Percentiles rank a stretch among this genome's conserved stretches.
These are phyloP conservation scores for Ochromonas danica DNA, from an alignment of 108 stramenopile genomes.

Conservation along the genomic window DNA sequence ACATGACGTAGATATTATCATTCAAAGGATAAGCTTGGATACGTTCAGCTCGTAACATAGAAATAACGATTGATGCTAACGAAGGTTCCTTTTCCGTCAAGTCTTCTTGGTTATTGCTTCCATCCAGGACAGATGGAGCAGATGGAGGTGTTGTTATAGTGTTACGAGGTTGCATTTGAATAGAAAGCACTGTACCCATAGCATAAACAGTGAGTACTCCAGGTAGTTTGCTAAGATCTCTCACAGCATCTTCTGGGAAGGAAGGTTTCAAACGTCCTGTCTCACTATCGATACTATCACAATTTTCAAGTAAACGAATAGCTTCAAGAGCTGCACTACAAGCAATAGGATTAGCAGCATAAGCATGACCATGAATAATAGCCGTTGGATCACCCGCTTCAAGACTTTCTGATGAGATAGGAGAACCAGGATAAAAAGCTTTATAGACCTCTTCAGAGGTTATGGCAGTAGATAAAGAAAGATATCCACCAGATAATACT, in stretches of 20 bases:
- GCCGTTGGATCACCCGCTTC: conserved; percentile 35
- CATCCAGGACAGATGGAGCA: background rate
- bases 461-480: conserved; percentile 42
- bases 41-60: background rate
- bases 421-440: conserved; percentile 39
- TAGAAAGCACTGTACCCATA: background rate
- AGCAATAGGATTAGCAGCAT: conserved; percentile 50
- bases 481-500: conserved; percentile 49
- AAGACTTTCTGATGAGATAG: too few species aligned
- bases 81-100: too few species aligned
- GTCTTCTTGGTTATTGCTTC: background rate
- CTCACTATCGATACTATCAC: background rate
- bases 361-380: conserved; percentile 52
- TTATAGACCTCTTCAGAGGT: conserved; percentile 46
- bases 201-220: background rate
- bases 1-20: background rate
- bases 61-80: too few species aligned
- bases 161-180: too few species aligned
- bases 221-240: background rate
- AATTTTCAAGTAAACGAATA: conserved; percentile 15
- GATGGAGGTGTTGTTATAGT: too few species aligned
- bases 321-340: conserved; percentile 49
- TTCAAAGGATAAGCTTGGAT: background rate
- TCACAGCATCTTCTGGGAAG: background rate
- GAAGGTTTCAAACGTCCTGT: background rate